Percentiles rank a stretch among this genome's conserved stretches.
Evolutionary conservation across 805 yeast genomes (phyloP).

Genomic region (Candida boleticola): DNA sequence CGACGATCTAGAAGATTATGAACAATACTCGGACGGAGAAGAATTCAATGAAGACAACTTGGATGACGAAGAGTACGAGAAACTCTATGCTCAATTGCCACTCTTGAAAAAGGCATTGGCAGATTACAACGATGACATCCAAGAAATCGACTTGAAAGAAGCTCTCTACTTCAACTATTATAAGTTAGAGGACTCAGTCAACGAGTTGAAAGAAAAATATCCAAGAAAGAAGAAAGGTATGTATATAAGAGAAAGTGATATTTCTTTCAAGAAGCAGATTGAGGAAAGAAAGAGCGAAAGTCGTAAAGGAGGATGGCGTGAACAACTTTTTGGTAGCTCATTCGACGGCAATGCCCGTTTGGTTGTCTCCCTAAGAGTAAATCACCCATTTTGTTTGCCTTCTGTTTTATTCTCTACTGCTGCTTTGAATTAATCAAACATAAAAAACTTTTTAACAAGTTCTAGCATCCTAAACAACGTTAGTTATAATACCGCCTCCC

Average conservation of each 20-base stretch:
- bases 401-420: too few relatives aligned
- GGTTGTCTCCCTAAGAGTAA: too few relatives aligned
- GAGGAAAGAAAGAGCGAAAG: background rate
- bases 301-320: background rate
- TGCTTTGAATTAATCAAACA: background rate
- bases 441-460: constrained; percentile 7
- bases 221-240: constrained; percentile 40
- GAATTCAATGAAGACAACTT: constrained; percentile 39
- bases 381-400: too few relatives aligned
- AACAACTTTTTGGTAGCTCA: too few relatives aligned
- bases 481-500: constrained; percentile 2
- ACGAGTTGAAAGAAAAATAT: constrained; percentile 40
- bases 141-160: constrained; percentile 53
- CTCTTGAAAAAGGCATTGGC: constrained; percentile 33
- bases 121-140: constrained; percentile 42
- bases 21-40: constrained; percentile 20
- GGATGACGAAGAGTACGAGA: constrained; percentile 40
- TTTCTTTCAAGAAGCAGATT: background rate
- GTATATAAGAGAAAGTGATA: too few relatives aligned
- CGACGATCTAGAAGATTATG: constrained; percentile 25
- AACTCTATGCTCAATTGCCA: constrained; percentile 45
- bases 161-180: constrained; percentile 59
- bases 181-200: constrained; percentile 50
- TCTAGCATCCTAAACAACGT: constrained; percentile 16
- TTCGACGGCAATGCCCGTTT: too few relatives aligned